Conservation (phyloP, 2,329 filamentous ascomycete species). For the Sporothrix mexicana region DNA sequence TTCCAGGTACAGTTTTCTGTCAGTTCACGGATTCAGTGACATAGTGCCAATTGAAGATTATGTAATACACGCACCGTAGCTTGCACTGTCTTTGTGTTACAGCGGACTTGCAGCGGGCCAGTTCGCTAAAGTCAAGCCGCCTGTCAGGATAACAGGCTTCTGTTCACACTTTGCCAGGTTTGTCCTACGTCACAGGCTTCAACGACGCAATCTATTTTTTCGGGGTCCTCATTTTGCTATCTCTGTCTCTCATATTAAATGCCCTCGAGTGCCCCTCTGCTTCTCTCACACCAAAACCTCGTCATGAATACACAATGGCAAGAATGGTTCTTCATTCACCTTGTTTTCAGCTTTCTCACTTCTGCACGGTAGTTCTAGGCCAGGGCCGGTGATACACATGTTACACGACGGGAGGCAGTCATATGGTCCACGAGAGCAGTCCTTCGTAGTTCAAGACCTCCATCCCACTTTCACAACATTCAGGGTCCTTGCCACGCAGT, state of each 20-base stretch:
- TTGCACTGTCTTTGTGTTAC: neutral
- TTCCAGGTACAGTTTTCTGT: neutral
- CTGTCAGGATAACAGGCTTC: neutral
- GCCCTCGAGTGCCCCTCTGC: no score
- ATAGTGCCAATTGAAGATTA: neutral
- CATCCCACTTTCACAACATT: neutral
- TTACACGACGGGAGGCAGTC: neutral
- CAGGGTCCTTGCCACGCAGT: slow-evolving; percentile 16
- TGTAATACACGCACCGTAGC: neutral
- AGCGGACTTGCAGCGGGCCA: neutral
- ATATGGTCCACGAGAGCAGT: neutral
- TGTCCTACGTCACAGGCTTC: neutral
- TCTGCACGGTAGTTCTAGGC: neutral
- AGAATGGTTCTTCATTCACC: no score
- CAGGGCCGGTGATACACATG: neutral
- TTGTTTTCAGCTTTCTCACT: neutral
- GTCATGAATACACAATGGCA: no score
- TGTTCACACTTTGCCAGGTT: slow-evolving; percentile 4
- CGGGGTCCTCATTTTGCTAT: neutral
- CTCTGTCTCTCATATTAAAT: no score
- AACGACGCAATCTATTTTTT: neutral
- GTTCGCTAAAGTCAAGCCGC: neutral
- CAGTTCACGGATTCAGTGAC: neutral
- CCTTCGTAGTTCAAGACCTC: neutral
- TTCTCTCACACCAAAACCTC: no score